Evolutionary conservation across 2,329 filamentous ascomycete species (phyloP).

Genomic region (Clonostachys rosea): DNA sequence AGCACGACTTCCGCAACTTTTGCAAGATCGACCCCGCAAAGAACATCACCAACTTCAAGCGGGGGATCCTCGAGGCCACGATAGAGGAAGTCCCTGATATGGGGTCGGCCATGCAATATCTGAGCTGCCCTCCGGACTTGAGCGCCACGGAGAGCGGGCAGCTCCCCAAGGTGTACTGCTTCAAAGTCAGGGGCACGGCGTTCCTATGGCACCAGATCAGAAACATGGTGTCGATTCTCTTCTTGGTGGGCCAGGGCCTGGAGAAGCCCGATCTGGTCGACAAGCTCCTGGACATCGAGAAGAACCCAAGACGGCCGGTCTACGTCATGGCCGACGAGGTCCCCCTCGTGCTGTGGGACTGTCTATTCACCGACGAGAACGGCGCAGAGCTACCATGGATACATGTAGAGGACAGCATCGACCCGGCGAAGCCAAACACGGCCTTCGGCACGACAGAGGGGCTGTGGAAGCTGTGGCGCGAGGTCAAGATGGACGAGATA

Average conservation of each 20-base stretch:
- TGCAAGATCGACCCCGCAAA: constrained; percentile 91
- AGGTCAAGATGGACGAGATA: constrained; percentile 85
- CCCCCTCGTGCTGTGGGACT: constrained; percentile 94
- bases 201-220: constrained; percentile 99
- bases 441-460: constrained; percentile 63
- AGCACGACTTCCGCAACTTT: constrained; percentile 94
- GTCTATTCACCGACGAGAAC: constrained; percentile 64
- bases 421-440: constrained; percentile 47
- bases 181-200: constrained; percentile 83
- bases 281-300: constrained; percentile 67
- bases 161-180: constrained; percentile 72
- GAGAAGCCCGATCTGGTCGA: constrained; percentile 71
- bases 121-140: constrained; percentile 24
- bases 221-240: constrained; percentile 89
- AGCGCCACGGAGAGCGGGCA: constrained; percentile 2
- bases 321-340: constrained; percentile 91
- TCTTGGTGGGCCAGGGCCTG: constrained; percentile 84
- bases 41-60: constrained; percentile 78
- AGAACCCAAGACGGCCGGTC: constrained; percentile 70
- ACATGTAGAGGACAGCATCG: constrained; percentile 65
- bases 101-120: constrained; percentile 50
- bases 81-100: constrained; percentile 65
- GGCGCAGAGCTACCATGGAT: constrained; percentile 60
- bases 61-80: constrained; percentile 74
- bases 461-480: constrained; percentile 80